These are phyloP conservation scores for Zymoseptoria brevis DNA, from an alignment of 2,329 filamentous ascomycete species.

Conservation along the genomic window DNA sequence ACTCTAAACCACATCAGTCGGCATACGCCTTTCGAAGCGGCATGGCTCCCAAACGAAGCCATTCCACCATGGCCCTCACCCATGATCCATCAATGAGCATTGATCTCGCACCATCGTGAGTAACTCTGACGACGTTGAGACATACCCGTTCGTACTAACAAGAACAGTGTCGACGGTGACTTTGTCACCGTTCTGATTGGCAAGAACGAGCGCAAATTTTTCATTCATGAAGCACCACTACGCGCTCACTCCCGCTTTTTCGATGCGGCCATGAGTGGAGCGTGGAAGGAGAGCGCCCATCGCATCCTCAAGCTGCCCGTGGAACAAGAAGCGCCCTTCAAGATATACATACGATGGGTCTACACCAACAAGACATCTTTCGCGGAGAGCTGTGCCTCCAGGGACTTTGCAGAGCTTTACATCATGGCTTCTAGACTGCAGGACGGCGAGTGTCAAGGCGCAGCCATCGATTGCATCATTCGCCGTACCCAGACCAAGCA, in stretches of 20 bases:
- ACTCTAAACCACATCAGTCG: too few species aligned
- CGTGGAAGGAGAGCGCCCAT: conserved; percentile 3
- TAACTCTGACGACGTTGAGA: too few species aligned
- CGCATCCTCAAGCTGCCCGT: background rate
- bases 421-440: conserved; percentile 5
- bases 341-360: conserved; percentile 2
- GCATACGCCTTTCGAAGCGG: too few species aligned
- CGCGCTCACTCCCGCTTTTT: conserved; percentile 4
- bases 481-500: background rate
- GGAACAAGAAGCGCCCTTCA: background rate
- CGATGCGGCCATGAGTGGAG: conserved; percentile 1
- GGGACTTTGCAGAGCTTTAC: too few species aligned
- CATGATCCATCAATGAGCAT: background rate
- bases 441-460: conserved; percentile 7
- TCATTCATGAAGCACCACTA: background rate
- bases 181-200: background rate
- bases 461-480: conserved; percentile 3
- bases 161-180: background rate
- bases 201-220: background rate
- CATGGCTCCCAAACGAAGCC: background rate
- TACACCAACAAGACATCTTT: background rate
- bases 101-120: background rate
- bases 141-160: background rate
- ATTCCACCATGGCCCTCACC: background rate
- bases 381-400: too few species aligned